Base-by-base conservation (phyloP, 768 basidiomycete genomes). In the Scleroderma bovista region DNA sequence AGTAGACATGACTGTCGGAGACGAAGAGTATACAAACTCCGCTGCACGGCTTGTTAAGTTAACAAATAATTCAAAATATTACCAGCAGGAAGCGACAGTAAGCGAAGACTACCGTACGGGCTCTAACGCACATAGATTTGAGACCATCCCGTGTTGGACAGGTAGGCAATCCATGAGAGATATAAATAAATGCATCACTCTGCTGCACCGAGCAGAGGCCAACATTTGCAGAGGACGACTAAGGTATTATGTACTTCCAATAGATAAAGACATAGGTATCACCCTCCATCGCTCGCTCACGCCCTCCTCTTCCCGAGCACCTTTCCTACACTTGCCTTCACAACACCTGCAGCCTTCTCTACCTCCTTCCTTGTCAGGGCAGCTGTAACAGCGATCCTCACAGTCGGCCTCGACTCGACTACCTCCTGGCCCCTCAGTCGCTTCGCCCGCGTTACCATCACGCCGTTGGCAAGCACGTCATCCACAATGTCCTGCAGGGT, bases 401-500 rank as follows among this genome's bases (percentile, higher is more conserved):
- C 82, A 58, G 87, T 90, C 33, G 96, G 93, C 41, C 84, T 75
- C 15, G 81, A 76, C 64, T 96, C 92, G 15, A 79, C 72, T 54
- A 80, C 71, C 74, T 99, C 95, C 69, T 96, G 93, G 6, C 85
- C 83, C 44, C 79, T 78, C 57, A 96, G 65, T 50, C 91, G 70
- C 72, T 88, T 88, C 37, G 92, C 85, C 20, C 89, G 78, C 3
- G 92, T 94, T 51, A 96, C 70, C 58, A 97, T 73, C 40, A 99
- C 86, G 10, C 91, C 93, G 56, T 89, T 88, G 6, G 72, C 71
- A 37, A 92, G 71, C 1, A 79, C 77, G 60, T 96, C 90, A 52
- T 97, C 95, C 13, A 97, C 93, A 12, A 98, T 81, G 46, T 95
- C 92, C 69, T 98, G 94, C 57, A 99, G 63, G 22, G 92, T 50